Evolutionary conservation across 1,139 yeast species (phyloP), one percentile per base, ranked within the genome.

Genomic region (Hyphopichia buzzinii): DNA sequence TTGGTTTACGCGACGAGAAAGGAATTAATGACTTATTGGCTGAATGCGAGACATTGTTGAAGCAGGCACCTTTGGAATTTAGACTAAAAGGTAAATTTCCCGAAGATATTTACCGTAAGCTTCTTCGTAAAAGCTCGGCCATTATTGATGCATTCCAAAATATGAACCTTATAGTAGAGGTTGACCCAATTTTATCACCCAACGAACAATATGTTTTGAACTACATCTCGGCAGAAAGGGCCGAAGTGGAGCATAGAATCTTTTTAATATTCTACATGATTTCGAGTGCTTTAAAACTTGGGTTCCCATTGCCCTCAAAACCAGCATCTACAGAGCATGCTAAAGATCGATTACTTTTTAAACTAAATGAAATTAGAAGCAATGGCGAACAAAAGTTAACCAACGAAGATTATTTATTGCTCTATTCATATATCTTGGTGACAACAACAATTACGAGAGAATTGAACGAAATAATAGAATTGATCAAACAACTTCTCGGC

Each of bases 311-410:
- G 21, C 94, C 95, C 0, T 77, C 74, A 25, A 81, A 81, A 47
- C 82, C 90, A 4, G 94, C 94, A 1, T 80, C 88, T 0, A 82
- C 88, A 0, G 86, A 79, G 34, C 86, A 82, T 54, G 84, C 95
- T 0, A 77, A 81, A 49, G 87, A 82, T 43, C 61, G 90, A 26
- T 68, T 86, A 64, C 65, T 85, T 47, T 74, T 70, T 32, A 84
- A 84, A 48, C 64, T 85, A 44, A 76, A 74, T 39, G 78, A 76
- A 39, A 66, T 78, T 10, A 56, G 84, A 38, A 54, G 58, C 6
- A 44, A 39, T 4, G 42, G 44, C 3, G 47, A 55, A 5, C 31
- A 46, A 21, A 52, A 46, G 25, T 61, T 71, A 53, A 69, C 69
- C 16, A 75, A 76, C 46, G 85, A 82, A 42, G 95, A 85, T 50